Evolutionary conservation across 306 rosid species (phyloP).

Genomic region (Hylodesmum podocarpum): DNA sequence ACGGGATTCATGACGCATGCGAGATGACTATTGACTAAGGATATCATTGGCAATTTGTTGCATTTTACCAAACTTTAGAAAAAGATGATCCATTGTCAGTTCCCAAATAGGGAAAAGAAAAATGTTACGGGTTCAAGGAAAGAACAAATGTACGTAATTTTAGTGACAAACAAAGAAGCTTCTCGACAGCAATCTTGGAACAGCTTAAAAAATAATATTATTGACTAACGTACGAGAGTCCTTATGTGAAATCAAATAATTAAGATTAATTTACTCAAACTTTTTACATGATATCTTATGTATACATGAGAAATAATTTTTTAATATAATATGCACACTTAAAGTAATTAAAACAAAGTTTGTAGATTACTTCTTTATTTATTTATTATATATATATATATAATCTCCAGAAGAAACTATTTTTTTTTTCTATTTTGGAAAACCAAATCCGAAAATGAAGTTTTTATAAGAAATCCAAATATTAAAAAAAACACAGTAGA

Average conservation of each 20-base stretch:
- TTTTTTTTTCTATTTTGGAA: background rate
- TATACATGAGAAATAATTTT: background rate
- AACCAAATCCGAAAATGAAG: background rate
- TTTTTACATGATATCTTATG: background rate
- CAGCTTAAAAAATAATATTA: background rate
- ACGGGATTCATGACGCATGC: background rate
- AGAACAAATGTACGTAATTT: constrained; percentile 2
- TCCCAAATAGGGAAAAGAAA: background rate
- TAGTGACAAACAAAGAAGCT: background rate
- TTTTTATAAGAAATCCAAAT: background rate
- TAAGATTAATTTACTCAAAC: background rate
- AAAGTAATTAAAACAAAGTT: background rate
- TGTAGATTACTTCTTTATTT: background rate
- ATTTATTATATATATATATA: background rate
- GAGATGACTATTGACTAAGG: background rate
- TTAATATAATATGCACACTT: background rate
- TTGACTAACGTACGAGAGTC: background rate
- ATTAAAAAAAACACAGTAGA: background rate
- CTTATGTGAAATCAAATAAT: background rate
- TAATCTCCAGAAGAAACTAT: background rate
- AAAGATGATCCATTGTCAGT: constrained; percentile 5
- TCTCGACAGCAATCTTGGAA: background rate
- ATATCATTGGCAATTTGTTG: constrained; percentile 16
- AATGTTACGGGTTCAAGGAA: constrained; percentile 5
- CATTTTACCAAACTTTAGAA: background rate